Evolutionary conservation across 2,329 filamentous ascomycete genomes (phyloP).

Genomic region (Fragosphaeria purpurea): DNA sequence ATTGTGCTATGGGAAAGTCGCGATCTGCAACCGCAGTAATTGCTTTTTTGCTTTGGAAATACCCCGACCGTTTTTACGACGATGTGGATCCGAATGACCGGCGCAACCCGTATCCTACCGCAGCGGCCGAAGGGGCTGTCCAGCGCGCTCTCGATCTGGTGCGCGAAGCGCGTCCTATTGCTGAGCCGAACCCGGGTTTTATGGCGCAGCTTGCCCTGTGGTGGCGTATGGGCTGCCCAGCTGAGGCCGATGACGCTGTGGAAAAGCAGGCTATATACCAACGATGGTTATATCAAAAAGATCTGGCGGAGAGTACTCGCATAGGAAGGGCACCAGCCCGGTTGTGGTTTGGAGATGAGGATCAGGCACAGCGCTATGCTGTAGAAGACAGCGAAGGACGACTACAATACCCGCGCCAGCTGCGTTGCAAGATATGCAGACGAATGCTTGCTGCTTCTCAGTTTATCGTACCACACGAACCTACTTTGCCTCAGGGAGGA

Average conservation of each 20-base stretch:
- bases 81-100: conserved; percentile 26
- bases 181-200: conserved; percentile 86
- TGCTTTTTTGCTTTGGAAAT: conserved; percentile 71
- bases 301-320: conserved; percentile 49
- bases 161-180: conserved; percentile 60
- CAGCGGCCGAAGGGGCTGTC: conserved; percentile 38
- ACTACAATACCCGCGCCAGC: conserved; percentile 32
- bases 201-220: conserved; percentile 81
- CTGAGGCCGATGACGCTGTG: conserved; percentile 38
- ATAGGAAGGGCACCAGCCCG: conserved; percentile 71
- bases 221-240: conserved; percentile 75
- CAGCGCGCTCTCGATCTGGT: conserved; percentile 57
- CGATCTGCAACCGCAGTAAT: conserved; percentile 77
- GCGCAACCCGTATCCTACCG: conserved; percentile 26
- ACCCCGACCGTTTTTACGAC: conserved; percentile 42
- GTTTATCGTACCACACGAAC: conserved; percentile 58
- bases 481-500: conserved; percentile 1
- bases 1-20: conserved; percentile 92
- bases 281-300: conserved; percentile 50
- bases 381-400: no score
- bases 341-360: conserved; percentile 74
- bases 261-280: conserved; percentile 69
- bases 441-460: conserved; percentile 43
- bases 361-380: conserved; percentile 29
- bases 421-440: conserved; percentile 89